Evolutionary conservation across 2,329 filamentous ascomycete genomes (phyloP), one percentile per base, ranked within the genome.

Genomic region (Elsinoe fawcettii): DNA sequence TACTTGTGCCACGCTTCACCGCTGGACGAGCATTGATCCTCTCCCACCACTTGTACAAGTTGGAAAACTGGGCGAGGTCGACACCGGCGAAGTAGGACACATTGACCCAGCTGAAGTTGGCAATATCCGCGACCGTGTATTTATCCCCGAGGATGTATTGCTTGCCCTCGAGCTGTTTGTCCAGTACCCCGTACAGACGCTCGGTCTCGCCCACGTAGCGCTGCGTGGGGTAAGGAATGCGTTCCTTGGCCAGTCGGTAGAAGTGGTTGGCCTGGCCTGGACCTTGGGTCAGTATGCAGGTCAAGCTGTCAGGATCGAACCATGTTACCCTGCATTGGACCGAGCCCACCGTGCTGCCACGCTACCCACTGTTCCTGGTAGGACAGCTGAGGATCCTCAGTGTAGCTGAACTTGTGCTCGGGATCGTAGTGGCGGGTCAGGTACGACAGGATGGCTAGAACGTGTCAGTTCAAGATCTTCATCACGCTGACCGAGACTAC

Each of bases 361-460:
- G 79, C 78, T 61, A 68, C 59, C 84, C 83, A 87, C 67, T 82
- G 78, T 71, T 83, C 80, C 39, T 73, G 74, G 37, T 71, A 66
- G 5, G 70, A 72, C 36, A 75, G 60, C 63, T 80, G 74, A 43
- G 76, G 70, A 43, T 73, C 69, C 32, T 80, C 75, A 20, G 66
- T 68, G 68, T 76, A 77, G 58, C 67, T 72, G 62, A 76, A 74
- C 46, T 73, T 73, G 65, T 75, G 67, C 20, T 77, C 71, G 6
- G 72, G 70, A 57, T 77, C 75, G 62, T 77, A 76, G 61, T 75
- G 70, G 32, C 74, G 69, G 9, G 73, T 72, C 27, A 76, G 64
- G 60, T 77, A 77, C 7, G 67, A 61, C 14, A 76, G 66, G 59
- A 77, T 76, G 9, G 74, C 73, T 68, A 56, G 16, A 6, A 46